phyloP scores from a whole-genome alignment of 1,284 basidiomycete genomes.

The Fomitopsis schrenkii region DNA sequence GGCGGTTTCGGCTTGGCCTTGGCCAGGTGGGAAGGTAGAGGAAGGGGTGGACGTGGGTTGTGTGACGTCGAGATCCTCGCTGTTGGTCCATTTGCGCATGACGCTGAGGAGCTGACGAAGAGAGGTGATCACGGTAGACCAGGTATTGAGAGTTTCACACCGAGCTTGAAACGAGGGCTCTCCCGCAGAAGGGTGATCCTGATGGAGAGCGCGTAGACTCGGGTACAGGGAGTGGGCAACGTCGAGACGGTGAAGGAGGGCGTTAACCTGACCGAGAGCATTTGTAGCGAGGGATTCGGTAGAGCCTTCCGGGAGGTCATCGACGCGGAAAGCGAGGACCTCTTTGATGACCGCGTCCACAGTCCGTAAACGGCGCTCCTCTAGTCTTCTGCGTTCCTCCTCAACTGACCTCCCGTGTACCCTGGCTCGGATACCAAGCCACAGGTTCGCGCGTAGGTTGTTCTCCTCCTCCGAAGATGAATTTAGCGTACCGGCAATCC shows the following conservation, averaged over 20 bases:
- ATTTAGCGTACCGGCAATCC: conserved; percentile 75
- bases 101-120: conserved; percentile 76
- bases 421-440: conserved; percentile 89
- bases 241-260: conserved; percentile 76
- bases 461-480: conserved; percentile 67
- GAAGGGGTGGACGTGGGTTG: conserved; percentile 47
- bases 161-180: conserved; percentile 70
- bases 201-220: conserved; percentile 72
- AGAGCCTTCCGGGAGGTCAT: conserved; percentile 35
- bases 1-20: conserved; percentile 21
- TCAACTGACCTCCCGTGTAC: conserved; percentile 77
- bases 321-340: conserved; percentile 68
- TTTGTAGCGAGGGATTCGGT: conserved; percentile 39
- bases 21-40: conserved; percentile 7
- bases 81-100: conserved; percentile 89
- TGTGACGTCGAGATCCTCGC: conserved; percentile 84
- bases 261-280: conserved; percentile 71
- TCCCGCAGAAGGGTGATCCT: conserved; percentile 72
- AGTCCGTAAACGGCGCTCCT: conserved; percentile 76
- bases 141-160: conserved; percentile 84
- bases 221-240: conserved; percentile 88
- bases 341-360: conserved; percentile 86
- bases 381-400: conserved; percentile 79
- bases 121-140: conserved; percentile 80
- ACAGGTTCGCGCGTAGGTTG: conserved; percentile 66